A percentile compares a stretch with the other conserved stretches of the same genome.
These are phyloP conservation scores for Cerioporus squamosus DNA, from an alignment of 1,284 basidiomycete genomes.

Conservation along the genomic window DNA sequence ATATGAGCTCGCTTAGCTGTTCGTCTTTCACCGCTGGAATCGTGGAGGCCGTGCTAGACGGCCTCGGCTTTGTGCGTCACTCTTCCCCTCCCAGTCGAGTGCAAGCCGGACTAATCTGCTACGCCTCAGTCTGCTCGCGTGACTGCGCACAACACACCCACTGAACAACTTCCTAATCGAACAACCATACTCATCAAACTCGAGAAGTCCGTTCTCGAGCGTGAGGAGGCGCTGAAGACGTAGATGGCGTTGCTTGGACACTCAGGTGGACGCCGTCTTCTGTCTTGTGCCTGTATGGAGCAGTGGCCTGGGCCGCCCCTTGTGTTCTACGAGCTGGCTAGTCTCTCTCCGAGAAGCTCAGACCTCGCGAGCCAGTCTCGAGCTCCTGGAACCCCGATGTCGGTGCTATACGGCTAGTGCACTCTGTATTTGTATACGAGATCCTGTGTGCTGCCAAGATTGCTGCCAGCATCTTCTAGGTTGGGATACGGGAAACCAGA, in stretches of 20 bases:
- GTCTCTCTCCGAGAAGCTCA: no score
- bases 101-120: background rate
- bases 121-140: constrained; percentile 86
- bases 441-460: no score
- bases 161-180: constrained; percentile 77
- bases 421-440: no score
- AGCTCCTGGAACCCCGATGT: background rate
- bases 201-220: constrained; percentile 86
- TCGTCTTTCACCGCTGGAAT: constrained; percentile 97
- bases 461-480: no score
- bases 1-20: constrained; percentile 93
- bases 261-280: background rate
- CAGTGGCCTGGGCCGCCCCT: background rate
- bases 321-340: no score
- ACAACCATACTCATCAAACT: constrained; percentile 95
- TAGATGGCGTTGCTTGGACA: constrained; percentile 8
- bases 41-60: constrained; percentile 96
- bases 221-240: constrained; percentile 79
- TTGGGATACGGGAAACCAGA: no score
- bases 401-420: no score
- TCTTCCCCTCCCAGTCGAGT: constrained; percentile 1
- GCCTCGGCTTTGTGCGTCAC: constrained; percentile 87
- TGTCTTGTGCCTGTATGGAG: background rate
- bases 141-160: constrained; percentile 94
- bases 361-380: no score